Conservation (phyloP, 352 stramenopile genomes). For the Globisporangium lucens region DNA sequence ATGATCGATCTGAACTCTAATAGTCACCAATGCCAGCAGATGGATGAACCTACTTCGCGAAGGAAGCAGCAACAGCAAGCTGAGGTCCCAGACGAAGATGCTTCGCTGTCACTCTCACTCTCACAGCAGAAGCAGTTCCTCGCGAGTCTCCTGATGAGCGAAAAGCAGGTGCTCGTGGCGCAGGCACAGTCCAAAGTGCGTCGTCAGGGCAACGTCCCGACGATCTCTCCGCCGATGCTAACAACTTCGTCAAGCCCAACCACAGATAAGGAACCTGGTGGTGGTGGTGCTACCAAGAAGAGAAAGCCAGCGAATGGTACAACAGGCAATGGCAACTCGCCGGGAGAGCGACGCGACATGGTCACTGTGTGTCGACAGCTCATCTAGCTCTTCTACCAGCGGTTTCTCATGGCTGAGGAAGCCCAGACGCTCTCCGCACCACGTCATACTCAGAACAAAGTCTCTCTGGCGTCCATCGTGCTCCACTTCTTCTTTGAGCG, state of each 20-base stretch:
- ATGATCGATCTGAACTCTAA: not conserved
- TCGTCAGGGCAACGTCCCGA: conserved; percentile 34
- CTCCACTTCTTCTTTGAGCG: conserved; percentile 62
- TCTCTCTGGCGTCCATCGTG: conserved; percentile 31
- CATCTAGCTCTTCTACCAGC: conserved; percentile 55
- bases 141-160: conserved; percentile 29
- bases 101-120: not conserved
- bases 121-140: conserved; percentile 29
- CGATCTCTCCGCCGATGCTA: conserved; percentile 19
- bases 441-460: not conserved
- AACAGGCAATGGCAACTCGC: conserved; percentile 5
- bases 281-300: conserved; percentile 10
- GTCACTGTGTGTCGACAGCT: conserved; percentile 30
- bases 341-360: conserved; percentile 5
- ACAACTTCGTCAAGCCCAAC: not conserved
- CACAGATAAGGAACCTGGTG: not conserved
- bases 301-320: not conserved
- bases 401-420: conserved; percentile 53
- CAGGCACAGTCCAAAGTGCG: conserved; percentile 34
- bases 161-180: conserved; percentile 27
- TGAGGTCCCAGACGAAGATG: conserved; percentile 1
- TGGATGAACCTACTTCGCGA: not conserved
- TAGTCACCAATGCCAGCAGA: not conserved
- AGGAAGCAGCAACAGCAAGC: conserved; percentile 14
- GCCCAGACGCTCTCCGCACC: conserved; percentile 19